Base-by-base conservation (phyloP, 179 eudicot species). In the Carnegiea gigantea region DNA sequence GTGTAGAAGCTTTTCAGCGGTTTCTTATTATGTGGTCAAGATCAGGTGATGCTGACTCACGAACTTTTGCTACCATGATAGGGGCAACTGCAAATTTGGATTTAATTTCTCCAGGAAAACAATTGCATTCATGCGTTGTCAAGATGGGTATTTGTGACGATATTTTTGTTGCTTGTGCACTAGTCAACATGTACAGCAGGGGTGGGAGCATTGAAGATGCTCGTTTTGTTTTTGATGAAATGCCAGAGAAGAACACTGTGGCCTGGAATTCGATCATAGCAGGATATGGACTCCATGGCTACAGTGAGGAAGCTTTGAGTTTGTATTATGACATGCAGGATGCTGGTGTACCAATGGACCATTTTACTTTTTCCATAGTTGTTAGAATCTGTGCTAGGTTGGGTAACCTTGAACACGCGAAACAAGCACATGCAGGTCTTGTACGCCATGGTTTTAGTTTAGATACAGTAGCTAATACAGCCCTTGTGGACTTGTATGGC, bases 151-250 rank as follows among this genome's bases (percentile, higher is more conserved):
- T 89, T 40, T 53, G 73, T 82, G 86, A 80, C 75, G 91, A 92
- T 83, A 78, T 89, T 21, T 94, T 85, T 81, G 87, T 94, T 38
- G 85, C 92, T 26, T 91, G 95, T 90, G 91, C 94, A 9, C 82
- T 94, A 78, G 93, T 94, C 76, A 93, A 92, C 79, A 93, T 94
- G 98, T 93, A 94, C 81, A 88, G 97, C 83, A 93, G 93, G 82
- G 89, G 94, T 79, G 98, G 97, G 48, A 87, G 88, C 83, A 86
- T 94, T 80, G 90, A 85, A 17, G 91, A 89, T 86, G 97, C 98
- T 53, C 89, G 83, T 72, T 85, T 84, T 85, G 91, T 90, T 70
- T 94, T 94, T 18, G 90, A 92, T 67, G 84, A 70, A 74, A 89
- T 94, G 94, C 92, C 90, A 9, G 77, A 82, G 87, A 94, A 93